phyloP scores from a whole-genome alignment of 1,284 basidiomycete genomes.

The Chalciporus sp. region DNA sequence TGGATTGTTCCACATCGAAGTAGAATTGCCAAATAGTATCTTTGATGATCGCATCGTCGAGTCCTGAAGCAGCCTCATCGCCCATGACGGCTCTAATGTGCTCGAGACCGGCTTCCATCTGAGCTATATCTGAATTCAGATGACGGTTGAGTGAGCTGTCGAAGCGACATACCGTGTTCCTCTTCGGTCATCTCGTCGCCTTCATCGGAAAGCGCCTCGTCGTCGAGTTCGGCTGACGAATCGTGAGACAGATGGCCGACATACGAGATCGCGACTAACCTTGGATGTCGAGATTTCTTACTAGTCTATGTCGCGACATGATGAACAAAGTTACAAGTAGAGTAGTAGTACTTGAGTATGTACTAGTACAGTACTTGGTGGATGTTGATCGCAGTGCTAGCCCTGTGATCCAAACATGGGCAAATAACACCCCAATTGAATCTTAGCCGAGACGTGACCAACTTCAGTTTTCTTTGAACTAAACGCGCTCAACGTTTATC shows the following conservation, averaged over 20 bases:
- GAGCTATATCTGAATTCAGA: conserved; percentile 48
- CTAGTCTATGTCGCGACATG: conserved; percentile 90
- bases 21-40: conserved; percentile 88
- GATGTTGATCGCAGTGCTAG: too few species aligned
- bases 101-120: conserved; percentile 72
- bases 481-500: background rate
- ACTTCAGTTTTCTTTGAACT: background rate
- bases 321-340: background rate
- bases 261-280: conserved; percentile 49
- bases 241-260: background rate
- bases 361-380: background rate
- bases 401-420: conserved; percentile 20
- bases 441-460: background rate
- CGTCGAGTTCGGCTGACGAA: conserved; percentile 72
- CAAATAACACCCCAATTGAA: conserved; percentile 22
- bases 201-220: conserved; percentile 70
- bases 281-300: conserved; percentile 87
- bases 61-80: conserved; percentile 60
- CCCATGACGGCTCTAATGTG: conserved; percentile 72
- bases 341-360: too few species aligned
- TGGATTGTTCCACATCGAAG: conserved; percentile 82
- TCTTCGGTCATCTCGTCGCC: conserved; percentile 73
- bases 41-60: conserved; percentile 77
- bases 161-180: conserved; percentile 55
- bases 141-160: background rate